Percentiles rank a stretch among this genome's conserved stretches.
phyloP scores from a whole-genome alignment of 352 stramenopile genomes.

The Phytophthora hibernalis region DNA sequence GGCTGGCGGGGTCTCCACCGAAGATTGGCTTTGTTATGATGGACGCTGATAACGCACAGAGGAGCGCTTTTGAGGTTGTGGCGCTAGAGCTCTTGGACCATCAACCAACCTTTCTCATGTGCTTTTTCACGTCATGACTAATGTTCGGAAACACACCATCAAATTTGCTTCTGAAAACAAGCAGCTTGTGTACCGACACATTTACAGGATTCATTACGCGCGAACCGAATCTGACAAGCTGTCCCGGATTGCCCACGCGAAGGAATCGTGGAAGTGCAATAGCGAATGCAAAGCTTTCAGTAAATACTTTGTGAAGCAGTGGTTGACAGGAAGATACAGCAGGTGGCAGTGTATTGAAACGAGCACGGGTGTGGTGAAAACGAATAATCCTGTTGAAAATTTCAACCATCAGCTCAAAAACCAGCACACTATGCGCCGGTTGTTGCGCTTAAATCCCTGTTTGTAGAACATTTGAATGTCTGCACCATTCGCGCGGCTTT shows the following conservation, averaged over 20 bases:
- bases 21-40: too few species aligned
- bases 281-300: background rate
- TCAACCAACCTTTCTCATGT: conserved; percentile 4
- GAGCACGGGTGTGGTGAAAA: conserved; percentile 1
- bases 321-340: background rate
- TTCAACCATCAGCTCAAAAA: conserved; percentile 4
- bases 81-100: background rate
- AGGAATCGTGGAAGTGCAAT: background rate
- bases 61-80: background rate
- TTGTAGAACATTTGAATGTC: background rate
- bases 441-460: background rate
- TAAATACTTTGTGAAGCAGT: background rate
- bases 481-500: background rate
- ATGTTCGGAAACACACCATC: background rate
- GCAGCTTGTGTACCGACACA: background rate
- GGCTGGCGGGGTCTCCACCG: too few species aligned
- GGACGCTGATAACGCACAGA: too few species aligned
- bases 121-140: conserved; percentile 3
- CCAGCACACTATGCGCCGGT: background rate
- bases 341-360: conserved; percentile 10
- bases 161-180: conserved; percentile 1
- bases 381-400: conserved; percentile 14
- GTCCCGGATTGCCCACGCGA: background rate
- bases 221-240: background rate
- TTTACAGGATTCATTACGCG: conserved; percentile 5